Percentiles rank a stretch among this genome's conserved stretches.
These are phyloP conservation scores for Populus euphratica DNA, from an alignment of 345 rosid genomes.

Conservation along the genomic window DNA sequence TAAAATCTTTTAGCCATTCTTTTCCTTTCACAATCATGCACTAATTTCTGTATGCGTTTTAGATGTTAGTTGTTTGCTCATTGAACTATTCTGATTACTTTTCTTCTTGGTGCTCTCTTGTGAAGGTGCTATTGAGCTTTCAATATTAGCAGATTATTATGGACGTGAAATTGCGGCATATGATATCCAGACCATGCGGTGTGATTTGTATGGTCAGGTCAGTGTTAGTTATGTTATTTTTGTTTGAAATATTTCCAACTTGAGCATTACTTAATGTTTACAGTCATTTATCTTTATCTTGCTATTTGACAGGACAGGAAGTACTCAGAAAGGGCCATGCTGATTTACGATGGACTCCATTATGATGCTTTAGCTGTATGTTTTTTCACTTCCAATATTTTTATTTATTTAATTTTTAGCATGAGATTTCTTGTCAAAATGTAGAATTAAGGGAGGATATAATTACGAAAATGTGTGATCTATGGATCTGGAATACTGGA, in stretches of 20 bases:
- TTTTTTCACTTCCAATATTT: constrained; percentile 3
- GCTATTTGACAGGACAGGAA: constrained; percentile 50
- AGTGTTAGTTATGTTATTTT: neutral
- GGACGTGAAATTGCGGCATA: constrained; percentile 86
- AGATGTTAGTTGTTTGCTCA: neutral
- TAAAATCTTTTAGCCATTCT: neutral
- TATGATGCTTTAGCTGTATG: constrained; percentile 93
- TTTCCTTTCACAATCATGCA: neutral
- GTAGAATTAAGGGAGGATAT: neutral
- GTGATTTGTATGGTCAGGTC: constrained; percentile 98
- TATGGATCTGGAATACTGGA: neutral
- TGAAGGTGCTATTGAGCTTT: constrained; percentile 94
- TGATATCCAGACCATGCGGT: constrained; percentile 80
- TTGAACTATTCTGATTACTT: constrained; percentile 7
- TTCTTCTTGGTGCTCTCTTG: neutral
- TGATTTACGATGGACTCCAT: constrained; percentile 92
- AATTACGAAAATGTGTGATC: neutral
- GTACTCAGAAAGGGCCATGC: constrained; percentile 75
- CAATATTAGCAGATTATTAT: constrained; percentile 77
- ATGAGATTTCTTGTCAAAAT: neutral
- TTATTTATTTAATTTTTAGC: neutral
- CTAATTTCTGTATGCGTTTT: neutral
- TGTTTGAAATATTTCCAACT: constrained; percentile 2
- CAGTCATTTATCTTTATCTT: neutral
- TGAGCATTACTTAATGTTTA: neutral